Percentiles rank a stretch among this genome's conserved stretches.
Conservation (phyloP, 257 asterid genomes). For the Penstemon newberryi region DNA sequence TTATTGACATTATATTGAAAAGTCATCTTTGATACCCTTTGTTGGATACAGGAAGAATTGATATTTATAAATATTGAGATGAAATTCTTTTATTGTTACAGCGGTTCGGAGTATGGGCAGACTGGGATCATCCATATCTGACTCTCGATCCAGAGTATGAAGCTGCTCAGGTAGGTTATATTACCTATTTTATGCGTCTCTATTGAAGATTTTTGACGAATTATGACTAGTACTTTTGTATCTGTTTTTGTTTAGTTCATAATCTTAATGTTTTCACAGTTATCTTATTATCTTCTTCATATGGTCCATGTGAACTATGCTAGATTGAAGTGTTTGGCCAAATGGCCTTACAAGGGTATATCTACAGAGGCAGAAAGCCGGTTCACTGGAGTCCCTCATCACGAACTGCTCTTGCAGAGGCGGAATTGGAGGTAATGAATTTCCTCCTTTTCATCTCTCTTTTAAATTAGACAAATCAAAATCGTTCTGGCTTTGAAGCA, state of each 20-base stretch:
- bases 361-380: slow-evolving; percentile 95
- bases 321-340: slow-evolving; percentile 96
- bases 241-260: slow-evolving; percentile 16
- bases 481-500: too few relatives aligned
- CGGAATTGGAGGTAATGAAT: slow-evolving; percentile 86
- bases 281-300: slow-evolving; percentile 26
- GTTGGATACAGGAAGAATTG: slow-evolving; percentile 1
- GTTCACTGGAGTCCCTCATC: slow-evolving; percentile 99
- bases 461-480: background rate
- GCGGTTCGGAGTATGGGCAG: slow-evolving; percentile 96
- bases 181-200: slow-evolving; percentile 11
- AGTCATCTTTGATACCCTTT: slow-evolving; percentile 16
- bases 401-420: slow-evolving; percentile 98
- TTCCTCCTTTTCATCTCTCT: slow-evolving; percentile 14
- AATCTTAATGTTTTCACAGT: slow-evolving; percentile 19
- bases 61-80: slow-evolving; percentile 10
- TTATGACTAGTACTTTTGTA: slow-evolving; percentile 17
- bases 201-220: slow-evolving; percentile 14
- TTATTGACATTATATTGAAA: slow-evolving; percentile 7
- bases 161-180: slow-evolving; percentile 89
- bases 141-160: slow-evolving; percentile 99
- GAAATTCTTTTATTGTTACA: slow-evolving; percentile 36
- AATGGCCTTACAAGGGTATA: slow-evolving; percentile 87
- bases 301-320: slow-evolving; percentile 30
- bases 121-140: slow-evolving; percentile 95